Evolutionary conservation across 257 asterid genomes (phyloP).

Genomic region (Solanum bukasovii): DNA sequence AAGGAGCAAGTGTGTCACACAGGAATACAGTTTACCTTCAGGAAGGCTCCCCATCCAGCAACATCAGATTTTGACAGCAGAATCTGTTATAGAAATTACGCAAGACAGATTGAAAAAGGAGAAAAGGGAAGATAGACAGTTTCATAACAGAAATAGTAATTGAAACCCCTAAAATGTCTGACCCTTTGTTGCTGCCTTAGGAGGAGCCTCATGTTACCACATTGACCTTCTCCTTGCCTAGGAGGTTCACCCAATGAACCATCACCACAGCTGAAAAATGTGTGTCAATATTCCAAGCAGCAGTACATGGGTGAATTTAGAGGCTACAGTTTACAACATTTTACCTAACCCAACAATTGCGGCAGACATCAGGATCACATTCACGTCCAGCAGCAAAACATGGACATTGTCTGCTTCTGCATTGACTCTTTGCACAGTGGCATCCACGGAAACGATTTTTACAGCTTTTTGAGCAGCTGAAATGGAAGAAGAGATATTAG

Average conservation of each 20-base stretch:
- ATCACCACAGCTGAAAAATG: slow-evolving; percentile 70
- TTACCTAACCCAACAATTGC: slow-evolving; percentile 98
- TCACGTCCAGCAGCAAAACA: slow-evolving; percentile 99
- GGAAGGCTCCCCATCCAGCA: slow-evolving; percentile 98
- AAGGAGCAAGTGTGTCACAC: neutral
- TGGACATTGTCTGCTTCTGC: slow-evolving; percentile 98
- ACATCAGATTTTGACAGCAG: slow-evolving; percentile 79
- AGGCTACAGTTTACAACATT: neutral
- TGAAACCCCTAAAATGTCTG: slow-evolving; percentile 8
- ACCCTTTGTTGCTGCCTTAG: slow-evolving; percentile 93
- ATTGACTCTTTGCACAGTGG: slow-evolving; percentile 97
- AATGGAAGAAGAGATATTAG: slow-evolving; percentile 2
- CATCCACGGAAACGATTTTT: slow-evolving; percentile 97
- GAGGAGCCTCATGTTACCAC: slow-evolving; percentile 94
- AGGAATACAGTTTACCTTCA: slow-evolving; percentile 41
- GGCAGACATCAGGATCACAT: slow-evolving; percentile 99
- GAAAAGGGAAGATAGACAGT: neutral
- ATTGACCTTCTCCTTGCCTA: slow-evolving; percentile 79
- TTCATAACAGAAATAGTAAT: neutral
- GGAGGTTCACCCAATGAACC: slow-evolving; percentile 74
- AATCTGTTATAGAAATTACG: slow-evolving; percentile 28
- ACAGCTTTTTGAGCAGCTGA: slow-evolving; percentile 91
- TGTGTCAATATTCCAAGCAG: neutral
- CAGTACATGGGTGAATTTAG: neutral
- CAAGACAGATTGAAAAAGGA: neutral